Evolutionary conservation across 2,329 filamentous ascomycete species (phyloP).

Genomic region (Pseudogymnoascus sp.): DNA sequence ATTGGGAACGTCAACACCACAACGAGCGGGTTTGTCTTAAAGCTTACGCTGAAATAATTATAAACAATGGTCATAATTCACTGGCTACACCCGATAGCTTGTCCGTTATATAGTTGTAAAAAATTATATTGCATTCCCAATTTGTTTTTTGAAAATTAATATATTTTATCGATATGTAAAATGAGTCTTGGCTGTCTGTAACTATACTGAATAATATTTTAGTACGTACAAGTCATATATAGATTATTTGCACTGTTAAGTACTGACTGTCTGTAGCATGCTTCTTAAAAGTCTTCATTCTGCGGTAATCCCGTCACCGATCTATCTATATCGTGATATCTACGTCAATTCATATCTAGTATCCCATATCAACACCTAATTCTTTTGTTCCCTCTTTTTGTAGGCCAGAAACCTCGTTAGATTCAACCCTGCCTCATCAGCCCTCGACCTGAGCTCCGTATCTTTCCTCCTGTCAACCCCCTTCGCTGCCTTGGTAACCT

Average conservation of each 20-base stretch:
- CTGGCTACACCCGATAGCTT: not conserved
- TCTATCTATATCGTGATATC: not conserved
- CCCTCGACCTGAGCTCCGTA: constrained; percentile 49
- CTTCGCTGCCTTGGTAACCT: constrained; percentile 51
- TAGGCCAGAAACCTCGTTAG: constrained; percentile 56
- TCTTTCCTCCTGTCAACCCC: constrained; percentile 52
- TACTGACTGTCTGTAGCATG: not conserved
- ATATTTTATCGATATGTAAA: not conserved
- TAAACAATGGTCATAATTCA: not conserved
- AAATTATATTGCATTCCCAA: not conserved
- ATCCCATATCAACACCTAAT: not conserved
- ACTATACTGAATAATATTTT: not conserved
- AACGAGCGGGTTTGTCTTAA: not conserved
- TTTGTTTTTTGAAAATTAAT: not conserved
- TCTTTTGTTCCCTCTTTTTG: constrained; percentile 38
- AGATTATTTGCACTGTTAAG: not conserved
- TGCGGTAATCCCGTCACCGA: not conserved
- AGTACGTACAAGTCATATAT: not conserved
- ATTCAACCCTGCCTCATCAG: constrained; percentile 56
- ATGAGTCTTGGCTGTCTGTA: not conserved
- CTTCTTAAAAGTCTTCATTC: not conserved
- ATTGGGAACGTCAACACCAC: constrained; percentile 1
- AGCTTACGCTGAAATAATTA: not conserved
- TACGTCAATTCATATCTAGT: not conserved
- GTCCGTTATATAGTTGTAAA: not conserved